Percentiles rank a stretch among this genome's conserved stretches.
Evolutionary conservation across 805 yeast species (phyloP).

Genomic region (Pichia nanzhaoensis): DNA sequence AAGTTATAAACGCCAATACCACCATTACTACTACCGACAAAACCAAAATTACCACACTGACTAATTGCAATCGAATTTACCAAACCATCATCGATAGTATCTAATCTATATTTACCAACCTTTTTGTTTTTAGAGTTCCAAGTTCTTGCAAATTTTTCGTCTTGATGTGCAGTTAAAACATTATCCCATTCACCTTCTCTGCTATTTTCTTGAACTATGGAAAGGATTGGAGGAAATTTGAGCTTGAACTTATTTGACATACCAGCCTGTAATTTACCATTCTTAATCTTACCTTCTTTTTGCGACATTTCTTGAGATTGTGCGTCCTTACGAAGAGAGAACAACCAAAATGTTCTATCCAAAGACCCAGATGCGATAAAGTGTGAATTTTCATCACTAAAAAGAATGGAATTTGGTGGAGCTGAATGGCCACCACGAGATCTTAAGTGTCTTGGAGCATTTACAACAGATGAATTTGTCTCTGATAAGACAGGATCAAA

Average conservation of each 20-base stretch:
- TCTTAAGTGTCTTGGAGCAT: conserved; percentile 87
- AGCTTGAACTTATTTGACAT: conserved; percentile 45
- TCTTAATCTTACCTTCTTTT: conserved; percentile 40
- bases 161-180: conserved; percentile 80
- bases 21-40: conserved; percentile 85
- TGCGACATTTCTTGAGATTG: conserved; percentile 94
- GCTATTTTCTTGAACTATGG: conserved; percentile 64
- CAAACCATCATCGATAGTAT: conserved; percentile 70
- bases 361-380: conserved; percentile 78
- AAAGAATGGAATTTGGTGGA: conserved; percentile 71
- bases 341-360: conserved; percentile 84
- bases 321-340: conserved; percentile 90
- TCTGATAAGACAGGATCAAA: conserved; percentile 85
- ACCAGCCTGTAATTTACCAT: conserved; percentile 52
- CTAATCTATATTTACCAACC: conserved; percentile 65
- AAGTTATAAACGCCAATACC: conserved; percentile 79
- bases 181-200: conserved; percentile 93
- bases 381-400: conserved; percentile 74
- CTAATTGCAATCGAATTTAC: conserved; percentile 76
- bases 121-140: conserved; percentile 81
- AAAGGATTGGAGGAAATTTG: conserved; percentile 69
- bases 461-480: conserved; percentile 54
- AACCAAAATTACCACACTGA: conserved; percentile 91
- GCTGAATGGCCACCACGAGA: conserved; percentile 97
- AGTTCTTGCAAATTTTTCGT: conserved; percentile 76